Conservation (phyloP, 306 rosid genomes). For the Acmispon strigosus region DNA sequence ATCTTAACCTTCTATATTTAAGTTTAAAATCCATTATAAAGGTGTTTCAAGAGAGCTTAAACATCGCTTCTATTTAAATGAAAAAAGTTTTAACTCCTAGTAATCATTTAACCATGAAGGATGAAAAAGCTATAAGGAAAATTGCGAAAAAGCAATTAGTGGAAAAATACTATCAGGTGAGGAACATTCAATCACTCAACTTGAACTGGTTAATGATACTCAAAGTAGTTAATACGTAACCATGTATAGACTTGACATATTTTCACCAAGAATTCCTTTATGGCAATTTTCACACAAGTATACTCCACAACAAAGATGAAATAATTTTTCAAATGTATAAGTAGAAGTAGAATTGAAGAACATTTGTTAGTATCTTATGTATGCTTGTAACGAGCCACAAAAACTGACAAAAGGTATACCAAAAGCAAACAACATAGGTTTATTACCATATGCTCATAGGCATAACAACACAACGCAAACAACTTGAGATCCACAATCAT, state of each 20-base stretch:
- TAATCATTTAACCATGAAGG: slow-evolving; percentile 1
- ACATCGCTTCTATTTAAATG: background rate
- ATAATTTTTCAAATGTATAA: background rate
- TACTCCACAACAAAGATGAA: background rate
- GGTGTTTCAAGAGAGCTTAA: background rate
- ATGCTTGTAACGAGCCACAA: slow-evolving; percentile 1
- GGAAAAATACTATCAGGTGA: slow-evolving; percentile 4
- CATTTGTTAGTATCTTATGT: background rate
- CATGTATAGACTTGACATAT: background rate
- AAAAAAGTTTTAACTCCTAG: background rate
- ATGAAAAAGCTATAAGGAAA: background rate
- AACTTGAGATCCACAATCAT: slow-evolving; percentile 9
- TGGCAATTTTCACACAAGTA: background rate
- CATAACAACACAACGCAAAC: background rate
- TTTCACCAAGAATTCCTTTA: background rate
- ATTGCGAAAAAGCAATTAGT: background rate
- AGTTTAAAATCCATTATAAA: slow-evolving; percentile 10
- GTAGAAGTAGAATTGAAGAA: background rate
- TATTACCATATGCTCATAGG: background rate
- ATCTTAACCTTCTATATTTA: slow-evolving; percentile 5
- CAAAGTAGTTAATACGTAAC: background rate
- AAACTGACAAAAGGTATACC: background rate
- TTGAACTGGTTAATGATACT: background rate
- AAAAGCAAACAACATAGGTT: background rate
- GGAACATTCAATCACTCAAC: background rate